These are phyloP conservation scores for Elaeis guineensis DNA, from an alignment of 176 grass and related monocot species.

Conservation along the genomic window DNA sequence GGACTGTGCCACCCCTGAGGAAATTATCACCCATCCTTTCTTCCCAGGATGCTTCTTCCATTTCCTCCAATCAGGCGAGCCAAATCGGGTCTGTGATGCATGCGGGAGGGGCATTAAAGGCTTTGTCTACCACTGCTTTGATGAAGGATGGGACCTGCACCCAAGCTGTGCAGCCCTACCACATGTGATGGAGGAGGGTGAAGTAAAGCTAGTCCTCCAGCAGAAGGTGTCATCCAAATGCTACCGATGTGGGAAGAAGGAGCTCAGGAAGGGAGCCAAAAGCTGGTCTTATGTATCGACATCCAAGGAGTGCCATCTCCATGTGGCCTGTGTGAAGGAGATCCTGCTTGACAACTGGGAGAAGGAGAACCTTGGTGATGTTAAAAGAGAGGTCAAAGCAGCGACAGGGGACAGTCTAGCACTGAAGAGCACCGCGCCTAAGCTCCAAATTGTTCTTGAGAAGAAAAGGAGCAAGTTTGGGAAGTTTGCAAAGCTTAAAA, in stretches of 20 bases:
- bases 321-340: not conserved
- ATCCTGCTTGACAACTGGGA: not conserved
- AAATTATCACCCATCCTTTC: not conserved
- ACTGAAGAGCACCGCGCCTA: not conserved
- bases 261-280: not conserved
- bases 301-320: not conserved
- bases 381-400: not conserved
- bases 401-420: not conserved
- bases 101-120: constrained; percentile 1
- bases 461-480: not conserved
- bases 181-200: not conserved
- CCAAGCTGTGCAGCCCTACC: not conserved
- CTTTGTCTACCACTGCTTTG: constrained; percentile 1
- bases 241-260: not conserved
- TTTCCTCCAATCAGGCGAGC: not conserved
- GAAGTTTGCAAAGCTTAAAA: not conserved
- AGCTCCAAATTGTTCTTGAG: not conserved
- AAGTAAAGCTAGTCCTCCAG: not conserved
- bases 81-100: not conserved
- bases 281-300: not conserved
- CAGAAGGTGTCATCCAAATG: not conserved
- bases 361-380: not conserved
- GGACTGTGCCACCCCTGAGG: not conserved
- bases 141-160: not conserved
- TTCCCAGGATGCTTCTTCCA: not conserved